phyloP scores from a whole-genome alignment of 192 early-diverging fungal genomes.

The Coemansia sp. region DNA sequence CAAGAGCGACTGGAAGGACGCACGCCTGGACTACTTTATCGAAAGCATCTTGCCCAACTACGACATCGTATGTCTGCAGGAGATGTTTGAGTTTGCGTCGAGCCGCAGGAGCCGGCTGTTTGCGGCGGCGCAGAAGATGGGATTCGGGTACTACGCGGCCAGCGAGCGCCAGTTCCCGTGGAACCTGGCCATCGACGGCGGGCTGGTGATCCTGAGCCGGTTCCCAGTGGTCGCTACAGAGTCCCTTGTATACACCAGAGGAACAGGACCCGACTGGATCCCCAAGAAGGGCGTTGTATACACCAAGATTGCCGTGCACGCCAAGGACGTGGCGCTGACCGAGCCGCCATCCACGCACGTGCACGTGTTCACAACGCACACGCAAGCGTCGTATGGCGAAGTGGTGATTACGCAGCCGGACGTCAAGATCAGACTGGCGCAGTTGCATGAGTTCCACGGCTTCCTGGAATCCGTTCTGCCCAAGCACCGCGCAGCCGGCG shows the following conservation, averaged over 20 bases:
- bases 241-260: conserved; percentile 62
- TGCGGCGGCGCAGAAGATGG: conserved; percentile 59
- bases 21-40: conserved; percentile 69
- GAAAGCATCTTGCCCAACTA: conserved; percentile 65
- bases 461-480: conserved; percentile 62
- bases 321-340: conserved; percentile 7
- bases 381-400: conserved; percentile 72
- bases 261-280: conserved; percentile 71
- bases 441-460: conserved; percentile 65
- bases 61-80: conserved; percentile 79
- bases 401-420: conserved; percentile 59
- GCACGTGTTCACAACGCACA: conserved; percentile 81
- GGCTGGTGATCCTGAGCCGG: conserved; percentile 71
- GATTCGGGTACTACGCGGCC: conserved; percentile 67
- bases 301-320: conserved; percentile 64
- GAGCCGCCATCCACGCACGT: conserved; percentile 33
- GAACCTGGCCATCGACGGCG: conserved; percentile 70
- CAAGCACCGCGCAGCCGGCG: conserved; percentile 43
- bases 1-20: conserved; percentile 76
- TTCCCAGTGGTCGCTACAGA: conserved; percentile 65
- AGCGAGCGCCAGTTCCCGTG: conserved; percentile 62
- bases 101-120: conserved; percentile 62
- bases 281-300: conserved; percentile 76
- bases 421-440: conserved; percentile 54
- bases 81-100: conserved; percentile 75